Evolutionary conservation across 2,329 filamentous ascomycete genomes (phyloP).

Genomic region (Coniochaeta hoffmannii): DNA sequence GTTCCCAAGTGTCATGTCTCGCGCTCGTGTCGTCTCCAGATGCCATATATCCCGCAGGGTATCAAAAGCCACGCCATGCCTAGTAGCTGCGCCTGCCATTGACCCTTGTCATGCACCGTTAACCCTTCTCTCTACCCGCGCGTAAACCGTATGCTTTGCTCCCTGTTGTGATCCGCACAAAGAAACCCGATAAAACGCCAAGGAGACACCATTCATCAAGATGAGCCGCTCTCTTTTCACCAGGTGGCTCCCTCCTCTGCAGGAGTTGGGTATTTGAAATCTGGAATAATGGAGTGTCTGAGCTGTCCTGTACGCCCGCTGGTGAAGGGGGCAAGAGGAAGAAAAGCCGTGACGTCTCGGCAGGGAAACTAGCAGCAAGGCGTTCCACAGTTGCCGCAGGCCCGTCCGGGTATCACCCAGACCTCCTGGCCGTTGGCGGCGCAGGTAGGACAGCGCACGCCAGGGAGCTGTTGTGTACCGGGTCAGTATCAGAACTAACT

Average conservation of each 20-base stretch:
- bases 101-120: not conserved
- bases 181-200: not conserved
- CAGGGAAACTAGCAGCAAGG: slow-evolving; percentile 23
- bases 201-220: not conserved
- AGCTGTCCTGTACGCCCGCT: not conserved
- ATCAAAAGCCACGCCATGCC: not conserved
- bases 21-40: not conserved
- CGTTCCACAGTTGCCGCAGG: slow-evolving; percentile 43
- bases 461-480: slow-evolving; percentile 29
- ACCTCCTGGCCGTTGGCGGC: slow-evolving; percentile 40
- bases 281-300: not conserved
- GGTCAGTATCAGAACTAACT: not conserved
- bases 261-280: not conserved
- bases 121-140: not conserved
- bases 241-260: not conserved
- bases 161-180: not conserved
- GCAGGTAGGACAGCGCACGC: slow-evolving; percentile 46
- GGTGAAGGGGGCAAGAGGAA: not conserved
- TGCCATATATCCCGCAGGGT: not conserved
- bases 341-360: not conserved
- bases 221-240: not conserved
- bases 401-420: slow-evolving; percentile 47
- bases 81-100: not conserved
- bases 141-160: not conserved
- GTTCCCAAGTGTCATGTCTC: not conserved